Conservation (phyloP, 345 rosid species). For the Aquilaria yunnanensis region DNA sequence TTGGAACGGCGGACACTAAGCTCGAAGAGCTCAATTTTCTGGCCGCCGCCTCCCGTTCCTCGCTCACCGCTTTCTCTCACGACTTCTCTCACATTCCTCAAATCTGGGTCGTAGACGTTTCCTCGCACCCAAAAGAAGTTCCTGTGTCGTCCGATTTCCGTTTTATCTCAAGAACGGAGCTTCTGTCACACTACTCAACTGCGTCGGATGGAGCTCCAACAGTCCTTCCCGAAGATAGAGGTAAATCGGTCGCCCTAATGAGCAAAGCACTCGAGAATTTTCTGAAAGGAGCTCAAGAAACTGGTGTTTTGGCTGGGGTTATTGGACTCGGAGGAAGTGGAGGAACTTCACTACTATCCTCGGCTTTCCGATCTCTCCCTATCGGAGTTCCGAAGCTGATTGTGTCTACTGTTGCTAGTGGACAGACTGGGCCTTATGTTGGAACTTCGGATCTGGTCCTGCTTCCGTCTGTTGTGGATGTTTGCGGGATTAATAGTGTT, state of each 20-base stretch:
- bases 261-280: constrained; percentile 56
- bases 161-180: constrained; percentile 44
- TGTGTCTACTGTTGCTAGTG: constrained; percentile 91
- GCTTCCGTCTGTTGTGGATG: constrained; percentile 83
- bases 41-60: constrained; percentile 53
- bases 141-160: constrained; percentile 30
- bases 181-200: constrained; percentile 41
- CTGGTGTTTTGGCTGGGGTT: constrained; percentile 47
- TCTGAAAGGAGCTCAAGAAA: constrained; percentile 31
- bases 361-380: constrained; percentile 70
- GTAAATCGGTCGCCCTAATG: constrained; percentile 64
- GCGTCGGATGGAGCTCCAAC: constrained; percentile 15
- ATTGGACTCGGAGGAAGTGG: constrained; percentile 89
- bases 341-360: constrained; percentile 73
- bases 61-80: constrained; percentile 36
- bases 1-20: constrained; percentile 88
- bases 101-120: constrained; percentile 75
- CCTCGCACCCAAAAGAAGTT: constrained; percentile 35
- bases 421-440: constrained; percentile 67
- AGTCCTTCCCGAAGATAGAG: constrained; percentile 58
- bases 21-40: constrained; percentile 77
- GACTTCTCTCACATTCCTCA: constrained; percentile 42
- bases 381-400: constrained; percentile 77
- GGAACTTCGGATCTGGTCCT: constrained; percentile 84
- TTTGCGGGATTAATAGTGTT: constrained; percentile 84